Evolutionary conservation across 2,329 filamentous ascomycete genomes (phyloP).

Genomic region (Alternaria infectoria): DNA sequence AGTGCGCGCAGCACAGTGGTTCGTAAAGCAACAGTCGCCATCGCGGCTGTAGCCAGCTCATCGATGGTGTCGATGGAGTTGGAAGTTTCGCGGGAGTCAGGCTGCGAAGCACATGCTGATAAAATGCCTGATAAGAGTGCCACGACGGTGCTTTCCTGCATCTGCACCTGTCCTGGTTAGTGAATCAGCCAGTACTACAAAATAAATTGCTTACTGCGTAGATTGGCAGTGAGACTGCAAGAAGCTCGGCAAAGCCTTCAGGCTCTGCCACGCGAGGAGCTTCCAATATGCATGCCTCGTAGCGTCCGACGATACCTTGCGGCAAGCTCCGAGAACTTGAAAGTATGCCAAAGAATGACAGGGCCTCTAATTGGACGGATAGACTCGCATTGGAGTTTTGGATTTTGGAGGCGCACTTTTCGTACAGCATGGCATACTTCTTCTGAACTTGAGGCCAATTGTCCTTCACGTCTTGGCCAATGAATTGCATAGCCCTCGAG

Average conservation of each 20-base stretch:
- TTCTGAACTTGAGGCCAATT: conserved; percentile 31
- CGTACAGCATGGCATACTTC: conserved; percentile 24
- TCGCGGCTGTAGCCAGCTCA: conserved; percentile 19
- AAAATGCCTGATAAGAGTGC: conserved; percentile 24
- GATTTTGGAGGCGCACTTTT: conserved; percentile 39
- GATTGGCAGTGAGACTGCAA: conserved; percentile 31
- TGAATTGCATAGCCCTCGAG: conserved; percentile 30
- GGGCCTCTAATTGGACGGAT: conserved; percentile 37
- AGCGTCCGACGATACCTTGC: conserved; percentile 26
- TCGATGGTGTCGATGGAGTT: conserved; percentile 23
- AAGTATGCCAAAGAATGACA: conserved; percentile 39
- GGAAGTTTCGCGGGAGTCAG: conserved; percentile 8
- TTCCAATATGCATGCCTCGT: conserved; percentile 24
- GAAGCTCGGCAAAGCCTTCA: conserved; percentile 20
- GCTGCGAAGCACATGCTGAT: conserved; percentile 13
- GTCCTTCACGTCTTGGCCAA: conserved; percentile 27
- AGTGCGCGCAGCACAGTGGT: conserved; percentile 30
- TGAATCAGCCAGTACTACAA: neutral
- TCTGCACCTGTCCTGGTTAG: conserved; percentile 25
- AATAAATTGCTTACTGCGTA: conserved; percentile 32
- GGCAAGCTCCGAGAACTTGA: conserved; percentile 24
- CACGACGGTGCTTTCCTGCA: conserved; percentile 21
- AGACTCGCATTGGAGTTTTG: conserved; percentile 24
- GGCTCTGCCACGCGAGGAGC: conserved; percentile 14
- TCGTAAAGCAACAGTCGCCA: conserved; percentile 21